Evolutionary conservation across 2,329 filamentous ascomycete species (phyloP).

Genomic region (Cladosporium sp.): DNA sequence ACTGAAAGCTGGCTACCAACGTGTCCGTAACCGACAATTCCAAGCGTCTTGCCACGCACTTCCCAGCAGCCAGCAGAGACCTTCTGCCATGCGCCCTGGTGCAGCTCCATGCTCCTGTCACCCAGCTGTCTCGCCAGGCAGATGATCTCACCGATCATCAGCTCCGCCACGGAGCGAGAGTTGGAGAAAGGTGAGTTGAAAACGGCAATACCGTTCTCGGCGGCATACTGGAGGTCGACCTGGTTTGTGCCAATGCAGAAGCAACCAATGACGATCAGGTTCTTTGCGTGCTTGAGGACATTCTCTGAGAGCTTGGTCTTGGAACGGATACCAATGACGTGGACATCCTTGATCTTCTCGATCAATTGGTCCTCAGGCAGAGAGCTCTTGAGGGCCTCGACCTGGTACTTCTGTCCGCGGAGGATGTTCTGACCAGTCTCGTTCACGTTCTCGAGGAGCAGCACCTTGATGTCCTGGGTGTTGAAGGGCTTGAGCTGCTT

Average conservation of each 20-base stretch:
- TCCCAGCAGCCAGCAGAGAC: slow-evolving; percentile 97
- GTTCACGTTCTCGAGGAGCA: slow-evolving; percentile 95
- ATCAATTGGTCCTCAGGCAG: slow-evolving; percentile 90
- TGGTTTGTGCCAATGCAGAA: slow-evolving; percentile 99
- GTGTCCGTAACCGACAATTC: slow-evolving; percentile 94
- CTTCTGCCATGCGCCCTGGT: slow-evolving; percentile 95
- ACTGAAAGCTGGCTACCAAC: slow-evolving; percentile 96
- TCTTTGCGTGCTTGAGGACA: slow-evolving; percentile 83
- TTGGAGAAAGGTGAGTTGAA: slow-evolving; percentile 99
- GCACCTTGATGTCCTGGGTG: slow-evolving; percentile 91
- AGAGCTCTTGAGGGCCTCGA: slow-evolving; percentile 84
- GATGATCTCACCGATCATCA: slow-evolving; percentile 94
- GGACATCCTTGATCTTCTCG: slow-evolving; percentile 95
- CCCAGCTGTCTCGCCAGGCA: slow-evolving; percentile 83
- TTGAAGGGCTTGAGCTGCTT: slow-evolving; percentile 95
- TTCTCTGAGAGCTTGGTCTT: slow-evolving; percentile 91
- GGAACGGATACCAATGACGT: slow-evolving; percentile 95
- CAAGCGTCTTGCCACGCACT: slow-evolving; percentile 93
- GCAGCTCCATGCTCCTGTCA: slow-evolving; percentile 90
- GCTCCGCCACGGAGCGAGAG: slow-evolving; percentile 91
- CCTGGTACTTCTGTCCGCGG: slow-evolving; percentile 84
- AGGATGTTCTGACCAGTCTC: slow-evolving; percentile 81
- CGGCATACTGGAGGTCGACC: slow-evolving; percentile 79
- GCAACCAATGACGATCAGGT: slow-evolving; percentile 91
- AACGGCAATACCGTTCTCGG: slow-evolving; percentile 82